Evolutionary conservation across 257 asterid genomes (phyloP).

Genomic region (Nicotiana paniculata): DNA sequence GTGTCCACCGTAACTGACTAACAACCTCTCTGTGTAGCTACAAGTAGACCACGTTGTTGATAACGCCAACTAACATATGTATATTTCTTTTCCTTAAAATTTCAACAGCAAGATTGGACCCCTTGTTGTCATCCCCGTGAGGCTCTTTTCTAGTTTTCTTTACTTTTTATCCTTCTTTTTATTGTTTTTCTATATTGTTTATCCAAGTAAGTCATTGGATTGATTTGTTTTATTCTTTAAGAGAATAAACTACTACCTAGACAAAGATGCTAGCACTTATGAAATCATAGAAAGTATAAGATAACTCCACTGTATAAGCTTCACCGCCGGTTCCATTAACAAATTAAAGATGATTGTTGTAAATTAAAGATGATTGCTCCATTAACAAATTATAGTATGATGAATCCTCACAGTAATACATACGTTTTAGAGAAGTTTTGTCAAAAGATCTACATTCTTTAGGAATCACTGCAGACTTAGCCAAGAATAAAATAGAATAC

Average conservation of each 20-base stretch:
- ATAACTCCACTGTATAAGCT: not conserved
- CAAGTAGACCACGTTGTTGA: not conserved
- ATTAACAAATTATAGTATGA: not conserved
- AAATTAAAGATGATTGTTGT: not conserved
- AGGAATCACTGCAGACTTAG: not conserved
- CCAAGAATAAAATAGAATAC: not conserved
- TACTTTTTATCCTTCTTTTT: not conserved
- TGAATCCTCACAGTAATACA: not conserved
- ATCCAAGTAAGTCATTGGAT: slow-evolving; percentile 2
- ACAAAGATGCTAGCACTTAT: not conserved
- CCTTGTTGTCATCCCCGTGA: not conserved
- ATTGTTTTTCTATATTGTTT: not conserved
- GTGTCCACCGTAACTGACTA: not conserved
- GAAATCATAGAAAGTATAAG: not conserved
- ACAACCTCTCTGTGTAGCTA: not conserved
- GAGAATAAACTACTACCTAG: not conserved
- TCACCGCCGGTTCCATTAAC: not conserved
- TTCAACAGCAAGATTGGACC: not conserved
- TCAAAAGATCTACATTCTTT: not conserved
- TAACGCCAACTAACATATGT: not conserved
- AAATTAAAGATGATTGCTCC: not conserved
- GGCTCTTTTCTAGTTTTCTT: not conserved
- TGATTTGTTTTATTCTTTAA: not conserved
- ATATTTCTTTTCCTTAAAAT: not conserved
- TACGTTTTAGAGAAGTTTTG: not conserved